Conservation (phyloP, 192 early-diverging fungal genomes). For the Linderina pennispora region DNA sequence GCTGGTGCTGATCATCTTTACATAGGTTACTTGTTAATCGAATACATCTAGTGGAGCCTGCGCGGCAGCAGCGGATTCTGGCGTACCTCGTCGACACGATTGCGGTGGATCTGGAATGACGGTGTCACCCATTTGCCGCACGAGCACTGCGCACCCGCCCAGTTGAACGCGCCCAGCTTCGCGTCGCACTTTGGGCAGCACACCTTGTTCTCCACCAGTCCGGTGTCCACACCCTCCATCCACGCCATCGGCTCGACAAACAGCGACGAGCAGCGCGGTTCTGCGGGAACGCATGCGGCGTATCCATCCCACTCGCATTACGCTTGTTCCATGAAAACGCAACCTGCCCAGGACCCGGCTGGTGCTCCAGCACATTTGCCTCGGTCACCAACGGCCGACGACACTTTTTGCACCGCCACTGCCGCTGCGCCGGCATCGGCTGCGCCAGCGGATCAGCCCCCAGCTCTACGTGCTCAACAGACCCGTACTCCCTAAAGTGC, state of each 20-base stretch:
- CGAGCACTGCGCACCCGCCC: conserved; percentile 70
- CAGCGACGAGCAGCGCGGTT: conserved; percentile 60
- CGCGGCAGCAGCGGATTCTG: too few relatives aligned
- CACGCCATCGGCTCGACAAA: conserved; percentile 84
- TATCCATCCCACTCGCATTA: conserved; percentile 38
- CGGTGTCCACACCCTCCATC: conserved; percentile 59
- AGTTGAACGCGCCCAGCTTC: conserved; percentile 76
- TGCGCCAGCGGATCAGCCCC: conserved; percentile 47
- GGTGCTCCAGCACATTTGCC: conserved; percentile 64
- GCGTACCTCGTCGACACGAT: conserved; percentile 60
- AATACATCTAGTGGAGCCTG: too few relatives aligned
- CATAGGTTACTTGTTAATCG: too few relatives aligned
- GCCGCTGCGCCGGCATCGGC: conserved; percentile 1
- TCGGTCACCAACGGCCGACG: conserved; percentile 52
- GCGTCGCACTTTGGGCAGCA: conserved; percentile 72
- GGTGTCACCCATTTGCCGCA: conserved; percentile 79
- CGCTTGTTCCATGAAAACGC: conserved; percentile 73
- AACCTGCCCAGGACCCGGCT: conserved; percentile 60
- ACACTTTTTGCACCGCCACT: conserved; percentile 56
- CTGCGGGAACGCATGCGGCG: conserved; percentile 43
- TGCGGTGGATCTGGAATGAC: conserved; percentile 70
- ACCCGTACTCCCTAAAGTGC: conserved; percentile 49
- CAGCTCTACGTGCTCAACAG: conserved; percentile 51
- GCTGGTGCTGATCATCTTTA: conserved; percentile 41
- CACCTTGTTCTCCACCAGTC: conserved; percentile 60